Evolutionary conservation across 805 yeast genomes (phyloP).

Genomic region (Candida andamanensis): DNA sequence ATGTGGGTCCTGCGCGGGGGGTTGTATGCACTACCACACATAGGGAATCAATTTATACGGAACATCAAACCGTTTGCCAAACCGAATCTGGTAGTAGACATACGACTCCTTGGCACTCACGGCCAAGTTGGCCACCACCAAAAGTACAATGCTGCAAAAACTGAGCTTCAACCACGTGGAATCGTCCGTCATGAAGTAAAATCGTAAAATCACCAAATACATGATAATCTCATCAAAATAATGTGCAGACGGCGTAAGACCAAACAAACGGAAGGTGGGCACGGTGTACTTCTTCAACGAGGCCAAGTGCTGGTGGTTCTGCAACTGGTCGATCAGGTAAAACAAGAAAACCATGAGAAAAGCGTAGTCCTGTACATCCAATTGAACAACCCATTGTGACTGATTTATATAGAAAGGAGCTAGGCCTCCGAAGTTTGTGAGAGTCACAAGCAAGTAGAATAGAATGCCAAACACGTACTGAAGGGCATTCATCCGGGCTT

Average conservation of each 20-base stretch:
- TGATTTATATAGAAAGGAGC: slow-evolving; percentile 13
- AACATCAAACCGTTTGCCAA: slow-evolving; percentile 20
- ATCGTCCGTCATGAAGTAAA: slow-evolving; percentile 13
- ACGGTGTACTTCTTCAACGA: slow-evolving; percentile 48
- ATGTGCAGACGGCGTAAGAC: slow-evolving; percentile 57
- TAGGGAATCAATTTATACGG: slow-evolving; percentile 36
- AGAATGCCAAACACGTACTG: slow-evolving; percentile 64
- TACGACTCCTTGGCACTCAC: slow-evolving; percentile 52
- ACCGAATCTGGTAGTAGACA: slow-evolving; percentile 38
- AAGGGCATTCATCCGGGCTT: slow-evolving; percentile 54
- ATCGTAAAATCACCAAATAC: slow-evolving; percentile 35
- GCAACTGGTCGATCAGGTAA: slow-evolving; percentile 49
- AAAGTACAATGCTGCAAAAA: slow-evolving; percentile 19
- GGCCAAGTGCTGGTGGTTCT: slow-evolving; percentile 48
- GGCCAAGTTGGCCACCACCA: slow-evolving; percentile 45
- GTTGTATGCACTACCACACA: slow-evolving; percentile 9
- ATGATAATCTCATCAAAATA: slow-evolving; percentile 62
- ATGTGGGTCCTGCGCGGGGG: background rate
- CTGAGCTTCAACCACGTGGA: slow-evolving; percentile 16
- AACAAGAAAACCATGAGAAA: slow-evolving; percentile 39
- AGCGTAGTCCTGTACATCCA: slow-evolving; percentile 16
- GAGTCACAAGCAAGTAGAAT: slow-evolving; percentile 49
- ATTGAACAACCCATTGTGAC: slow-evolving; percentile 2
- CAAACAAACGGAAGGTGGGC: slow-evolving; percentile 50
- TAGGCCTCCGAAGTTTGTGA: slow-evolving; percentile 25